These are phyloP conservation scores for Suillus spraguei DNA, from an alignment of 768 basidiomycete genomes.

Conservation along the genomic window DNA sequence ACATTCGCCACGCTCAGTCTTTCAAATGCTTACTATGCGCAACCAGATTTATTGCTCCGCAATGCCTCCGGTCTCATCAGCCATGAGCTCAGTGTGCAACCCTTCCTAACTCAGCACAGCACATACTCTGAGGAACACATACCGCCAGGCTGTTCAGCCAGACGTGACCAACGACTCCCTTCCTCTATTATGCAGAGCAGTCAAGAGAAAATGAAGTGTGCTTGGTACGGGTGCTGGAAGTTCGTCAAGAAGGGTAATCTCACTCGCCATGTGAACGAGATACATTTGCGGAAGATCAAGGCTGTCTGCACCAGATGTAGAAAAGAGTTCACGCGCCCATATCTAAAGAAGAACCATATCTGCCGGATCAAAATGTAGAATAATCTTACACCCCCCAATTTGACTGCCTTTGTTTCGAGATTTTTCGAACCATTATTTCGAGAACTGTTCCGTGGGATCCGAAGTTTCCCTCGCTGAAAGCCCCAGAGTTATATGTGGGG, in stretches of 20 bases:
- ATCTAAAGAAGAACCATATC: neutral
- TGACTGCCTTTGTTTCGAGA: too few relatives aligned
- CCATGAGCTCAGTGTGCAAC: neutral
- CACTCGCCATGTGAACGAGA: neutral
- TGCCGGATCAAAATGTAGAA: neutral
- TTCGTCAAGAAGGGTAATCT: neutral
- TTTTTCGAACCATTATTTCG: too few relatives aligned
- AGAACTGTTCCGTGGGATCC: too few relatives aligned
- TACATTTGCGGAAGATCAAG: neutral
- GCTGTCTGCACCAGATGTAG: neutral
- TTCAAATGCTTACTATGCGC: neutral
- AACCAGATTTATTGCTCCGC: neutral
- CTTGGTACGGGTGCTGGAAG: neutral
- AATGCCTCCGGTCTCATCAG: neutral
- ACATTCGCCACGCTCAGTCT: neutral
- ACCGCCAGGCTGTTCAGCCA: neutral
- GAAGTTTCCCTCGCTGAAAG: too few relatives aligned
- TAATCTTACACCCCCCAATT: too few relatives aligned
- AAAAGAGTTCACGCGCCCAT: neutral
- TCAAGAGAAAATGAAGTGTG: neutral
- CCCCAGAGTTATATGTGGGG: too few relatives aligned
- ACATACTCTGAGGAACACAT: neutral
- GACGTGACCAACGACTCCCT: neutral
- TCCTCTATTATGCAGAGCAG: neutral
- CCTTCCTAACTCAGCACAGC: neutral